phyloP scores from a whole-genome alignment of 2,329 filamentous ascomycete genomes.

The Diaporthe longicolla region DNA sequence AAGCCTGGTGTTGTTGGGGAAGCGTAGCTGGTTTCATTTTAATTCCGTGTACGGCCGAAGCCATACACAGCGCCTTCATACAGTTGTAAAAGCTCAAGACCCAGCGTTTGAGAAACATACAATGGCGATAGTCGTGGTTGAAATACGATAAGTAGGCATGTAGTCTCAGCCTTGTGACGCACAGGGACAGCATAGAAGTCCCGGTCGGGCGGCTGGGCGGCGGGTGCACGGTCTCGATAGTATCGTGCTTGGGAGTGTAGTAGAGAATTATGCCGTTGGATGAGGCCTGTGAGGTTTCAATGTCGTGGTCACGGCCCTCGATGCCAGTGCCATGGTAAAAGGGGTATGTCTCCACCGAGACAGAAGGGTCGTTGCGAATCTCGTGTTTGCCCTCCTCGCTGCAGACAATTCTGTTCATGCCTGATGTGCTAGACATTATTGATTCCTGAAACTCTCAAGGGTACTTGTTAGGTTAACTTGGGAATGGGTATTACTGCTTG shows the following conservation, averaged over 20 bases:
- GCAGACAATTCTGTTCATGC: conserved; percentile 6
- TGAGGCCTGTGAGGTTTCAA: background rate
- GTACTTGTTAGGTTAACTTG: background rate
- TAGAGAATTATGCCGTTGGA: background rate
- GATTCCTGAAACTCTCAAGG: background rate
- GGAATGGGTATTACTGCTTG: background rate
- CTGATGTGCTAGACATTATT: background rate
- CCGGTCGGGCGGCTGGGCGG: too few species aligned
- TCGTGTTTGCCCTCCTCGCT: background rate
- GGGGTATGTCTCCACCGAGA: background rate
- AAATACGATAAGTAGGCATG: too few species aligned
- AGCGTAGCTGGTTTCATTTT: background rate
- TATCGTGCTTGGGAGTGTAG: background rate
- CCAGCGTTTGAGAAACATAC: too few species aligned
- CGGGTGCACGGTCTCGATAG: too few species aligned
- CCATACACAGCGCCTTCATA: too few species aligned
- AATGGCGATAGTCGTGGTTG: too few species aligned
- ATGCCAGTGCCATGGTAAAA: background rate
- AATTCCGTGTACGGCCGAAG: too few species aligned
- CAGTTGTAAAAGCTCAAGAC: too few species aligned
- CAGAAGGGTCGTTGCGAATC: conserved; percentile 1
- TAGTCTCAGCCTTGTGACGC: too few species aligned
- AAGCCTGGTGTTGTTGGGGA: background rate
- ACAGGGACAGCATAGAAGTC: too few species aligned
- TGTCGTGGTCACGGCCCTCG: background rate